Evolutionary conservation across 441 rosid genomes (phyloP), one percentile per base, ranked within the genome.

Genomic region (Gossypium davidsonii): DNA sequence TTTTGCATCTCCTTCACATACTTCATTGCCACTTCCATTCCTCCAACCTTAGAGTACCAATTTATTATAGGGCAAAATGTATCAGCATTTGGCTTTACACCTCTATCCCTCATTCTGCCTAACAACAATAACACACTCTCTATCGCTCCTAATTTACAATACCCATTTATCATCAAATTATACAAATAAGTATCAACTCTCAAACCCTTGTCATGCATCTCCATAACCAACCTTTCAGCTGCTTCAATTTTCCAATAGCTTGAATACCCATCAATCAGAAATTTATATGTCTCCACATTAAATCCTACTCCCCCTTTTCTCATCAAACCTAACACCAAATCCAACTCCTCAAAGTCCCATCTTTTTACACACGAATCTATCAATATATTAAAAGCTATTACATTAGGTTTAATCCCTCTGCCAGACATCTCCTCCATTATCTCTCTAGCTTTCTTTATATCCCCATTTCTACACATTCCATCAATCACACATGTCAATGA

Each of bases 291-390:
- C 20, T 79, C 81, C 0, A 73, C 62, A 76, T 82, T 80, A 65
- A 78, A 77, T 31, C 1, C 46, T 39, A 78, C 75, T n/a, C 34
- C 72, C 56, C 73, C 81, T 60, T 74, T 80, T 69, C 77, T 79
- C 85, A 78, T 85, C 65, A 78, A 51, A 73, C 60, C 57, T 21
- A 79, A 67, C 53, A 85, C 70, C 73, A 75, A 74, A 63, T 78
- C 80, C 67, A 83, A 72, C 80, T 85, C 86, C 31, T 42, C 65
- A 55, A 85, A 83, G 15, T 74, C 53, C 88, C 86, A 78, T 79
- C 83, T 81, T 73, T 78, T 83, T 7, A 72, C 73, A 75, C 86
- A 85, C 75, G 74, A 77, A 67, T 78, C 83, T 1, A 81, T 74
- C 82, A 85, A 51, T 0, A 70, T 64, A 65, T 81, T 85, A 72